phyloP scores from a whole-genome alignment of 768 basidiomycete species.

The Mycena galopus region DNA sequence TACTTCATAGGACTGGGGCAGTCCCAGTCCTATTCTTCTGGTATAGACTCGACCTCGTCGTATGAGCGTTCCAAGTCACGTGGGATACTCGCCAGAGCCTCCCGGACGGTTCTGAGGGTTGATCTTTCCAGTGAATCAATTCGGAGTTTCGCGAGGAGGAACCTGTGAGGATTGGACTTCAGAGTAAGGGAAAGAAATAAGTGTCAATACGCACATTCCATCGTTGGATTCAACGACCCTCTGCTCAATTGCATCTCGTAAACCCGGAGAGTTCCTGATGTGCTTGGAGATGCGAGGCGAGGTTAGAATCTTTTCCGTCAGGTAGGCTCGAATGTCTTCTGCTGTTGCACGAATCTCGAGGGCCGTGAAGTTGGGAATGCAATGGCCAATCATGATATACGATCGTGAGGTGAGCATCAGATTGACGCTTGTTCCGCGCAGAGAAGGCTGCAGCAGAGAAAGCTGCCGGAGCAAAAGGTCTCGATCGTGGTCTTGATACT shows the following conservation, averaged over 20 bases:
- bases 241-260: not conserved
- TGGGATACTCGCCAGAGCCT: not conserved
- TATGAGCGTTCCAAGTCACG: not conserved
- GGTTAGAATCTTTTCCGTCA: not conserved
- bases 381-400: not conserved
- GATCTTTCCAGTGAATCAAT: not conserved
- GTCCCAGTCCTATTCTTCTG: too few species aligned
- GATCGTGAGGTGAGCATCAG: constrained; percentile 16
- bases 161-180: not conserved
- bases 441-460: too few species aligned
- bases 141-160: constrained; percentile 9
- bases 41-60: too few species aligned
- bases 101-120: not conserved
- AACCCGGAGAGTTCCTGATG: not conserved
- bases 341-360: constrained; percentile 12
- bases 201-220: not conserved
- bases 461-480: not conserved
- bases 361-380: not conserved
- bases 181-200: too few species aligned
- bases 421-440: not conserved
- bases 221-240: not conserved
- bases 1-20: too few species aligned
- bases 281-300: not conserved
- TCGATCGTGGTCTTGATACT: not conserved
- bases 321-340: not conserved